Evolutionary conservation across 164 flowering plant genomes (phyloP).

Genomic region (Santalum album): DNA sequence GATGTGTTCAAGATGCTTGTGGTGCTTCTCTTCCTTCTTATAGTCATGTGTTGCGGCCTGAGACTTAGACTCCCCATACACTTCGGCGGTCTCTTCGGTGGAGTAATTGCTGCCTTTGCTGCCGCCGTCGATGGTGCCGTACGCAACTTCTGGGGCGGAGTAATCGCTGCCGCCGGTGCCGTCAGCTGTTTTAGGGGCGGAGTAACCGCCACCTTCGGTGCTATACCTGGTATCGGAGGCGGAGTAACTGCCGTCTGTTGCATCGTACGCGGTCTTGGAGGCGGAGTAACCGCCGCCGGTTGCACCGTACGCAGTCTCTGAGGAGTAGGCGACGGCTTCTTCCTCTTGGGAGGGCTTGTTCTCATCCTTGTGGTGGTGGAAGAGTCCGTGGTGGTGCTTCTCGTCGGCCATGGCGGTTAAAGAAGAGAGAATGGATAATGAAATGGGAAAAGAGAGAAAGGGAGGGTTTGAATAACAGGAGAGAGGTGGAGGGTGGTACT

Average conservation of each 20-base stretch:
- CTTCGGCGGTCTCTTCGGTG: constrained; percentile 1
- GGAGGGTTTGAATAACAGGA: too few relatives aligned
- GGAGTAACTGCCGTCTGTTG: too few relatives aligned
- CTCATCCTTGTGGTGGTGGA: constrained; percentile 28
- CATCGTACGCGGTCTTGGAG: too few relatives aligned
- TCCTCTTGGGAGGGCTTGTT: constrained; percentile 7
- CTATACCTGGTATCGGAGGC: too few relatives aligned
- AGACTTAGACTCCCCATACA: too few relatives aligned
- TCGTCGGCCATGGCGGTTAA: constrained; percentile 9
- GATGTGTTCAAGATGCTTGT: constrained; percentile 51
- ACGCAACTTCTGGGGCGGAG: too few relatives aligned
- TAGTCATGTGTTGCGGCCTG: constrained; percentile 14
- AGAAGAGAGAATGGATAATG: background rate
- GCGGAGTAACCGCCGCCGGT: too few relatives aligned
- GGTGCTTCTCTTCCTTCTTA: constrained; percentile 61
- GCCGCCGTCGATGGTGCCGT: background rate
- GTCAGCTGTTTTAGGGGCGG: too few relatives aligned
- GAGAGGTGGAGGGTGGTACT: too few relatives aligned
- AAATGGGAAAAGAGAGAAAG: too few relatives aligned
- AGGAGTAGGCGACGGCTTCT: background rate
- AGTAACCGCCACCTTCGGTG: too few relatives aligned
- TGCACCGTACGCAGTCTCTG: background rate
- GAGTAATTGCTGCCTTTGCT: constrained; percentile 1
- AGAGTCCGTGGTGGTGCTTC: constrained; percentile 15
- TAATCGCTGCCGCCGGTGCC: too few relatives aligned